Percentiles rank a stretch among this genome's conserved stretches.
Conservation (phyloP, 371 early-diverging fungal genomes). For the Mortierella sp. region DNA sequence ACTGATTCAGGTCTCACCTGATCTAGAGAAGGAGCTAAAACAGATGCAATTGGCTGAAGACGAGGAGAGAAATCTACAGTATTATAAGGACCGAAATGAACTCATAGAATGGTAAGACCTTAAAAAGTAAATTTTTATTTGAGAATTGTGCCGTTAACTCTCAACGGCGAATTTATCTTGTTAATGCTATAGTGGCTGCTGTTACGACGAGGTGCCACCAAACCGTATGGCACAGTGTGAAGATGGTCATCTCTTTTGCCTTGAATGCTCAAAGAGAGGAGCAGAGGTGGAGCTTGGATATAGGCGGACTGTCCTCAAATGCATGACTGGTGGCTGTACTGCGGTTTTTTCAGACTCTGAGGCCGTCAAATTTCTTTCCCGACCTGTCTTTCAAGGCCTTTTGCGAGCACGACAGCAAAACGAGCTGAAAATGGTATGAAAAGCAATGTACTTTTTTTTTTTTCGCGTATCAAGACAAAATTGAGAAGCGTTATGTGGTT, state of each 20-base stretch:
- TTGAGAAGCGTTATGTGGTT: background rate
- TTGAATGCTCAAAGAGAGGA: slow-evolving; percentile 58
- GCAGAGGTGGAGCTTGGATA: slow-evolving; percentile 62
- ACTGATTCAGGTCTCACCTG: background rate
- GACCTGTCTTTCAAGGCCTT: slow-evolving; percentile 56
- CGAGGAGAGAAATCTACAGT: slow-evolving; percentile 29
- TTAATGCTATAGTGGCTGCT: slow-evolving; percentile 42
- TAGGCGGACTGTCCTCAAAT: slow-evolving; percentile 59
- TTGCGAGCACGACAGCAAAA: slow-evolving; percentile 58
- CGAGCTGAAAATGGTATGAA: slow-evolving; percentile 56
- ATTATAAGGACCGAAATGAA: slow-evolving; percentile 16
- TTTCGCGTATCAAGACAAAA: background rate
- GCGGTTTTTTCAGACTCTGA: slow-evolving; percentile 56
- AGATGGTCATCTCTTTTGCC: slow-evolving; percentile 67
- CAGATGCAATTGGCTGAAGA: slow-evolving; percentile 27
- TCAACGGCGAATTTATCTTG: background rate
- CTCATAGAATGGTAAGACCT: slow-evolving; percentile 23
- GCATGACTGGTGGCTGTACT: slow-evolving; percentile 60
- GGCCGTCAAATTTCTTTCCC: slow-evolving; percentile 52
- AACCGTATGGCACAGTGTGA: slow-evolving; percentile 59
- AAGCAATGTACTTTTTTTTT: background rate
- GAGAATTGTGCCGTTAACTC: background rate
- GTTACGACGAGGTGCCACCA: slow-evolving; percentile 45
- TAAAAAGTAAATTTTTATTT: background rate
- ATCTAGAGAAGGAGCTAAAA: slow-evolving; percentile 19